Percentiles rank a stretch among this genome's conserved stretches.
These are phyloP conservation scores for Kwoniella shandongensis DNA, from an alignment of 768 basidiomycete genomes.

Conservation along the genomic window DNA sequence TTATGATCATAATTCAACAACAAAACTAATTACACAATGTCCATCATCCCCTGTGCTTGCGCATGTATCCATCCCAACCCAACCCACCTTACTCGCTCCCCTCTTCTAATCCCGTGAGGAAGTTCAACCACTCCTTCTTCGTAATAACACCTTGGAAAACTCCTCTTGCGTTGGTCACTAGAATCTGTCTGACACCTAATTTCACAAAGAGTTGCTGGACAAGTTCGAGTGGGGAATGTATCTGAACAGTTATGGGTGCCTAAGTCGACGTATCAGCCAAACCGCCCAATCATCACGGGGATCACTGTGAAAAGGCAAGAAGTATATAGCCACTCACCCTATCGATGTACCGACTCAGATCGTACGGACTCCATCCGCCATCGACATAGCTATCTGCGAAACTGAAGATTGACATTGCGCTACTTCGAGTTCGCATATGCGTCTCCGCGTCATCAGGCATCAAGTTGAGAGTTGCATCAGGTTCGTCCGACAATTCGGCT, in stretches of 20 bases:
- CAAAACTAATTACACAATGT: no score
- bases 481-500: slow-evolving; percentile 63
- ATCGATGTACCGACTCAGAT: slow-evolving; percentile 88
- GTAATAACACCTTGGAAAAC: slow-evolving; percentile 86
- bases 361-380: slow-evolving; percentile 52
- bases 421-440: slow-evolving; percentile 18
- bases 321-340: slow-evolving; percentile 60
- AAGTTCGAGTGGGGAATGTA: slow-evolving; percentile 83
- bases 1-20: no score
- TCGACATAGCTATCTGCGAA: slow-evolving; percentile 35
- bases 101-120: slow-evolving; percentile 66
- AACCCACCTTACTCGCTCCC: slow-evolving; percentile 12
- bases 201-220: slow-evolving; percentile 93
- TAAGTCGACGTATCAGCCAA: slow-evolving; percentile 53
- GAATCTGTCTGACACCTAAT: slow-evolving; percentile 84
- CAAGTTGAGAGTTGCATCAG: slow-evolving; percentile 69
- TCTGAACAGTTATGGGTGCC: slow-evolving; percentile 83
- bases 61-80: no score
- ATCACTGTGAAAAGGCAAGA: neutral
- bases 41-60: no score
- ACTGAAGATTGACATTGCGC: slow-evolving; percentile 40
- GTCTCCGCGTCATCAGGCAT: slow-evolving; percentile 35
- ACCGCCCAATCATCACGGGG: slow-evolving; percentile 8
- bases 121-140: slow-evolving; percentile 91
- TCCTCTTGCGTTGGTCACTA: slow-evolving; percentile 79